phyloP scores from a whole-genome alignment of 805 yeast species.

The Wickerhamiella siamensis region DNA sequence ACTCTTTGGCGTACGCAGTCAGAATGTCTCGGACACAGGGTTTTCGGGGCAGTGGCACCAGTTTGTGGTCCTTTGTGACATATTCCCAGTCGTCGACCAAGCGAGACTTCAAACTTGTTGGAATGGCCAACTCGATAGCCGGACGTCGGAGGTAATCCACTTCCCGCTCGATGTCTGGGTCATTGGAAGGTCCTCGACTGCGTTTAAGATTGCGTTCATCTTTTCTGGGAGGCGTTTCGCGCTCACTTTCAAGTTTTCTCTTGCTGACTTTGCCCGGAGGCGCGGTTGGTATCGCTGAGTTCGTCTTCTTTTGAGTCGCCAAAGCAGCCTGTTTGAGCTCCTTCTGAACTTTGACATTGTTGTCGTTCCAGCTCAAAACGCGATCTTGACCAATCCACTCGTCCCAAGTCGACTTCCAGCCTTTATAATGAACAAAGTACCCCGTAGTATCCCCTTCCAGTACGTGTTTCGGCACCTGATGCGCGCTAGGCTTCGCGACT shows the following conservation, averaged over 20 bases:
- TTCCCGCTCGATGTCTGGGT: slow-evolving; percentile 24
- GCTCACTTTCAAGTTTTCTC: slow-evolving; percentile 4
- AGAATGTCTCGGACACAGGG: slow-evolving; percentile 42
- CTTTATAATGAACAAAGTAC: slow-evolving; percentile 75
- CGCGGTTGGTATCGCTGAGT: slow-evolving; percentile 9
- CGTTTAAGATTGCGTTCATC: slow-evolving; percentile 6
- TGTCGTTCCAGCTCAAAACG: slow-evolving; percentile 52
- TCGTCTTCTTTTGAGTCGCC: slow-evolving; percentile 11
- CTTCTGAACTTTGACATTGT: slow-evolving; percentile 49
- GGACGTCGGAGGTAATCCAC: slow-evolving; percentile 26
- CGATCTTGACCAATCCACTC: slow-evolving; percentile 79
- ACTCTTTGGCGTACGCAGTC: slow-evolving; percentile 32
- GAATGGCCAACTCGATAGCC: slow-evolving; percentile 45
- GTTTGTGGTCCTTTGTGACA: slow-evolving; percentile 64
- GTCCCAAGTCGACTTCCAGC: slow-evolving; percentile 95
- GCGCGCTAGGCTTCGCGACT: slow-evolving; percentile 15
- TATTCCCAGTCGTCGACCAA: slow-evolving; percentile 91
- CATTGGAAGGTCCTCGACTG: slow-evolving; percentile 10
- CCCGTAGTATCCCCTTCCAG: slow-evolving; percentile 27
- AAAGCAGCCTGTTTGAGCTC: slow-evolving; percentile 40
- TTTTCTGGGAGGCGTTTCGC: slow-evolving; percentile 3
- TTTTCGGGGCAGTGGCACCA: slow-evolving; percentile 50
- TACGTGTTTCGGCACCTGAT: slow-evolving; percentile 15
- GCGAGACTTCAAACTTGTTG: slow-evolving; percentile 50
- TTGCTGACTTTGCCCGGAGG: slow-evolving; percentile 9